Conservation (phyloP, 345 rosid genomes). For the Citrus unshiu region DNA sequence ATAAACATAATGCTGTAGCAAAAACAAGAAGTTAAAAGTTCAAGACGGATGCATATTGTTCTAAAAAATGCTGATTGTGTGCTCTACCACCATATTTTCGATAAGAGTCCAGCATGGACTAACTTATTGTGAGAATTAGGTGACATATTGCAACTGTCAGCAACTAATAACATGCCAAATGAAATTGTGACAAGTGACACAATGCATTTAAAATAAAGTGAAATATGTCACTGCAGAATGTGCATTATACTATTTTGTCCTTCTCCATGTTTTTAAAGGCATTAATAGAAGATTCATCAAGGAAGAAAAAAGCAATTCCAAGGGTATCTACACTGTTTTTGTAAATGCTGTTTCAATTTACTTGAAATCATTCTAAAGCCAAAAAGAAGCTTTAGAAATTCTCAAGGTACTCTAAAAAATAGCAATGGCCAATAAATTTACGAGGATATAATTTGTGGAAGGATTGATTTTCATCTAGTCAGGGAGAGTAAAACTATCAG, state of each 20-base stretch:
- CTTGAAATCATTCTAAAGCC: not conserved
- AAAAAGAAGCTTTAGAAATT: not conserved
- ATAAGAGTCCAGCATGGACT: not conserved
- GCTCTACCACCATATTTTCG: too few species aligned
- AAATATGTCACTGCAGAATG: not conserved
- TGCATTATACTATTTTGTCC: not conserved
- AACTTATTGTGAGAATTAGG: not conserved
- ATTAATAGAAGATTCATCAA: not conserved
- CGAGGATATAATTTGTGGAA: not conserved
- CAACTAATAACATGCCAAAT: not conserved
- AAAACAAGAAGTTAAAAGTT: not conserved
- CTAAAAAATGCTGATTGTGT: not conserved
- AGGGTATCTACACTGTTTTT: not conserved
- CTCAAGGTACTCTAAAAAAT: not conserved
- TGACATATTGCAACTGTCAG: not conserved
- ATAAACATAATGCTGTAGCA: not conserved
- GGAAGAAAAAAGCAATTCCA: not conserved
- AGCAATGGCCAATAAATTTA: not conserved
- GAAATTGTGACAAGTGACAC: not conserved
- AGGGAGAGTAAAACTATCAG: not conserved
- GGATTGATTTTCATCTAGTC: not conserved
- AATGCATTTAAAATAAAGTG: not conserved
- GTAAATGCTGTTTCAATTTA: not conserved
- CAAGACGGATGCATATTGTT: not conserved
- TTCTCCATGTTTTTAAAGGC: not conserved